Conservation (phyloP, 2,329 filamentous ascomycete genomes). For the Aureobasidium musti region DNA sequence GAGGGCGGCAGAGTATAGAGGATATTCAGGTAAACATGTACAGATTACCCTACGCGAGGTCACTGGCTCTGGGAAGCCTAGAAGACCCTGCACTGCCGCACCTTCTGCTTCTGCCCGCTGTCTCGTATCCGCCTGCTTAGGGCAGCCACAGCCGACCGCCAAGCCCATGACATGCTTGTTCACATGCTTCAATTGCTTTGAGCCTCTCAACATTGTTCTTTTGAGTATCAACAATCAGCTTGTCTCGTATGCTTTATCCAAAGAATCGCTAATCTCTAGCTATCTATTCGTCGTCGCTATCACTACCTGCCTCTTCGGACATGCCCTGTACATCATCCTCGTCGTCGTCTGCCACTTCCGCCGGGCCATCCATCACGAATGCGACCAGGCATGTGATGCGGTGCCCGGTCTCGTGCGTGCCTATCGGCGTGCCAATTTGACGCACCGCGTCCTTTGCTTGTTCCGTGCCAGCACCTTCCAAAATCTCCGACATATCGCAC, state of each 20-base stretch:
- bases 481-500: slow-evolving; percentile 43
- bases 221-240: not conserved
- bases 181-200: not conserved
- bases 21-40: slow-evolving; percentile 14
- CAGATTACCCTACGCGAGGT: slow-evolving; percentile 22
- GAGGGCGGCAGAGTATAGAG: not conserved
- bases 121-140: slow-evolving; percentile 3
- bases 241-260: not conserved
- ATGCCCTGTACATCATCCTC: not conserved
- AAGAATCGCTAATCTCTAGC: not conserved
- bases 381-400: slow-evolving; percentile 85
- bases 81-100: slow-evolving; percentile 4
- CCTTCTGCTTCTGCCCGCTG: not conserved
- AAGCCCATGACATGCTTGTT: not conserved
- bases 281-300: slow-evolving; percentile 30
- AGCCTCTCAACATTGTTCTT: not conserved
- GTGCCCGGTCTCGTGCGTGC: slow-evolving; percentile 80
- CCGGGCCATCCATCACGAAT: slow-evolving; percentile 68
- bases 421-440: slow-evolving; percentile 68
- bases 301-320: slow-evolving; percentile 23
- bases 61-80: slow-evolving; percentile 7
- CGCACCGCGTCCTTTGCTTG: slow-evolving; percentile 33
- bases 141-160: slow-evolving; percentile 5
- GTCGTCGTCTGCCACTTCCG: slow-evolving; percentile 10
- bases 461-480: not conserved